These are phyloP conservation scores for Ceratocystis huliohia DNA, from an alignment of 2,329 filamentous ascomycete genomes.

Conservation along the genomic window DNA sequence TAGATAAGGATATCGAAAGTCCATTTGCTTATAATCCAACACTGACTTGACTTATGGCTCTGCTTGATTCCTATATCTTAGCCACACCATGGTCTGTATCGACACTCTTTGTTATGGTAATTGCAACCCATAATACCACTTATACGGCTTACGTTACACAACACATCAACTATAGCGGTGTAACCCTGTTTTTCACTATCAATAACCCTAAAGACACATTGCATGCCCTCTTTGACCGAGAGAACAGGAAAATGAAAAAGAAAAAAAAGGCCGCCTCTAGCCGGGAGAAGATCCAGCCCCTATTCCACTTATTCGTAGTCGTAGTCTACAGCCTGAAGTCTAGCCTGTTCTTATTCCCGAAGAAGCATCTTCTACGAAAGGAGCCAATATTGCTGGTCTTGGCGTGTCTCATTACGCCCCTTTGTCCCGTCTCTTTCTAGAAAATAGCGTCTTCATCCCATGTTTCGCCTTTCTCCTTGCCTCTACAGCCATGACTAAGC, in stretches of 20 bases:
- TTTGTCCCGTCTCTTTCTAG: neutral
- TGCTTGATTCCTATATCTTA: neutral
- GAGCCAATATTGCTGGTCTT: neutral
- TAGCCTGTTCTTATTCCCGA: neutral
- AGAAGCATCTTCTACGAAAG: slow-evolving; percentile 2
- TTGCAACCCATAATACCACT: neutral
- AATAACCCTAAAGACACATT: neutral
- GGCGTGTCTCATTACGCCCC: neutral
- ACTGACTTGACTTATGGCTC: too few relatives aligned
- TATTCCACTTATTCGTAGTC: too few relatives aligned
- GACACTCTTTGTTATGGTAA: neutral
- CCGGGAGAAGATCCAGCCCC: too few relatives aligned
- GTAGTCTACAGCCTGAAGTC: neutral
- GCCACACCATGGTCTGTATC: neutral
- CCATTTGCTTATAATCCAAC: too few relatives aligned
- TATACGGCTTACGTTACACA: neutral
- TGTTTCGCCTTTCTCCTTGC: slow-evolving; percentile 2
- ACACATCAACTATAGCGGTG: neutral
- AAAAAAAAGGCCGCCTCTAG: too few relatives aligned
- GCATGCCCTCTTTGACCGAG: too few relatives aligned
- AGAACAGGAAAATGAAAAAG: too few relatives aligned
- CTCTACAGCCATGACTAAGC: neutral
- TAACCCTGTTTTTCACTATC: neutral
- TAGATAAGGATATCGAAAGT: too few relatives aligned
- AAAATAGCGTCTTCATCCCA: slow-evolving; percentile 3